A percentile compares a stretch with the other conserved stretches of the same genome.
Conservation (phyloP, 495 filamentous ascomycete species). For the Talaromyces nanjingensis region DNA sequence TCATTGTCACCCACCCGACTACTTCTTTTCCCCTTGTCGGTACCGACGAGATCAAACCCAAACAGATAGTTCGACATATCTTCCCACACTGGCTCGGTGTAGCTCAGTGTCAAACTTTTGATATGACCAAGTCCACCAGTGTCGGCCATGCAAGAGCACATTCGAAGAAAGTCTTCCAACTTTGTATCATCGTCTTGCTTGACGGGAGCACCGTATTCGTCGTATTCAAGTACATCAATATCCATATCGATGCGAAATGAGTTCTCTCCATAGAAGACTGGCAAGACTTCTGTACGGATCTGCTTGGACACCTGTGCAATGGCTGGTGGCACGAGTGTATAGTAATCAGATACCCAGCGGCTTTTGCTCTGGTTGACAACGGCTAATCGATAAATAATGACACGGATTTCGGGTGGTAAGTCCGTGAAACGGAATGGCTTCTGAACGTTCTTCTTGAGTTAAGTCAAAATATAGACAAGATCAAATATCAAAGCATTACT, state of each 20-base stretch:
- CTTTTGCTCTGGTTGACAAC: too few species aligned
- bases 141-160: neutral
- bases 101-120: neutral
- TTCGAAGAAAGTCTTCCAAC: neutral
- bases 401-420: too few species aligned
- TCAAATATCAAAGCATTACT: neutral
- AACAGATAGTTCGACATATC: conserved; percentile 2
- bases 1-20: neutral
- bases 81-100: neutral
- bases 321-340: conserved; percentile 1
- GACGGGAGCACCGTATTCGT: neutral
- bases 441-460: neutral
- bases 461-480: neutral
- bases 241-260: neutral
- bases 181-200: neutral
- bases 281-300: conserved; percentile 1
- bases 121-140: neutral
- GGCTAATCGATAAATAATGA: too few species aligned
- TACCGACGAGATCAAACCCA: neutral
- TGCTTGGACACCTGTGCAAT: neutral
- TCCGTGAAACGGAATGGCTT: neutral
- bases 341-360: neutral
- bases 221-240: neutral
- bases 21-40: neutral
- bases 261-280: neutral